These are phyloP conservation scores for Scutellaria minor DNA, from an alignment of 257 asterid genomes.

Conservation along the genomic window DNA sequence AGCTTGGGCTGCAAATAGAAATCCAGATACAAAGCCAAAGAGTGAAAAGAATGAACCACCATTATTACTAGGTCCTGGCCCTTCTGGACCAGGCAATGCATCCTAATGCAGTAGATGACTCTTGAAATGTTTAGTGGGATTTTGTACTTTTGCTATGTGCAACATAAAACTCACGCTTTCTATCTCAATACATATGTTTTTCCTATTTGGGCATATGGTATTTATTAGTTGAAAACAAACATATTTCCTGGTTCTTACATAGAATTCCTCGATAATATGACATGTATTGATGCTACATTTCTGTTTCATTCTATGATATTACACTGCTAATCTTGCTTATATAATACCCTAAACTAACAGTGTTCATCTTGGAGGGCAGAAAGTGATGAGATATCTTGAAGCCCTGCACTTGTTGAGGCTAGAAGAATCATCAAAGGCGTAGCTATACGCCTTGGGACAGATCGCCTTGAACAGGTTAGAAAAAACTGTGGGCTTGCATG, in stretches of 20 bases:
- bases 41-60: constrained; percentile 58
- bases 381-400: constrained; percentile 72
- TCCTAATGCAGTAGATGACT: background rate
- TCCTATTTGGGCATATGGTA: background rate
- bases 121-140: background rate
- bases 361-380: constrained; percentile 76
- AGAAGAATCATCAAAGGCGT: constrained; percentile 87
- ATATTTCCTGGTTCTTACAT: background rate
- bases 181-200: background rate
- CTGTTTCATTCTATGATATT: background rate
- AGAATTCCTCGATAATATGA: background rate
- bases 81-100: constrained; percentile 40
- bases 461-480: constrained; percentile 84
- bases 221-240: background rate
- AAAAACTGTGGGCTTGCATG: constrained; percentile 77
- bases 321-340: background rate
- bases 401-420: constrained; percentile 89
- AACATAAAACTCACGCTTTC: background rate
- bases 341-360: too few relatives aligned
- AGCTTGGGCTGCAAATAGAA: constrained; percentile 74
- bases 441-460: constrained; percentile 91
- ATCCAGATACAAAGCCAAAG: constrained; percentile 41
- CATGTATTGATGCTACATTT: background rate
- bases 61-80: constrained; percentile 60
- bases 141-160: background rate